Conservation (phyloP, 192 early-diverging fungal genomes). For the Coemansia sp. region DNA sequence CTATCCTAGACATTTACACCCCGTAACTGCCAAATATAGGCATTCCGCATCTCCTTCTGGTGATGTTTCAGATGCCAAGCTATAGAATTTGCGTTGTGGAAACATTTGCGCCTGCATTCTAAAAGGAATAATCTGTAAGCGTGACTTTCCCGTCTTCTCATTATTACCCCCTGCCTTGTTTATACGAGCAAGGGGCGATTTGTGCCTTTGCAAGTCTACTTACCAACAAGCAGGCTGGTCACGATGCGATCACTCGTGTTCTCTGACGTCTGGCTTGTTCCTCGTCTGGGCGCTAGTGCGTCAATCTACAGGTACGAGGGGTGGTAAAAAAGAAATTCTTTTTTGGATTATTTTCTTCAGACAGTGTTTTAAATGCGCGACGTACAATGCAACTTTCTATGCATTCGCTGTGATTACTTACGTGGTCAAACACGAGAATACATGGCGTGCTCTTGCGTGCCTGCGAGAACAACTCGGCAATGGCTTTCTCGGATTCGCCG, state of each 20-base stretch:
- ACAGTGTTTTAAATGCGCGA: background rate
- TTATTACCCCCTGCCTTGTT: background rate
- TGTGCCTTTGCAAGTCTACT: slow-evolving; percentile 8
- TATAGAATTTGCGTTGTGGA: no score
- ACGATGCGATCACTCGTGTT: slow-evolving; percentile 85
- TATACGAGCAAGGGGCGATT: background rate
- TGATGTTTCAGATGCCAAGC: no score
- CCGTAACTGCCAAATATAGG: no score
- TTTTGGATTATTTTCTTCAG: background rate
- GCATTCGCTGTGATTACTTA: slow-evolving; percentile 12
- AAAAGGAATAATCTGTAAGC: no score
- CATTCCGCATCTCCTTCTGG: no score
- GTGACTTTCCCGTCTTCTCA: no score
- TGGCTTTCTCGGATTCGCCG: slow-evolving; percentile 88
- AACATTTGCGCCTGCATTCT: no score
- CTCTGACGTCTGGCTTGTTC: slow-evolving; percentile 66
- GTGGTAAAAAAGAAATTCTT: background rate
- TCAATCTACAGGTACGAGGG: slow-evolving; percentile 62
- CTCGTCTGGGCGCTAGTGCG: slow-evolving; percentile 72
- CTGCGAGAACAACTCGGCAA: slow-evolving; percentile 79
- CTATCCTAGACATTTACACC: no score
- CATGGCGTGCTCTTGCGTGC: slow-evolving; percentile 83
- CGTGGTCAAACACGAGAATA: slow-evolving; percentile 90
- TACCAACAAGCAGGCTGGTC: slow-evolving; percentile 70
- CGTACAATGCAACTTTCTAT: background rate